These are phyloP conservation scores for Russula virescens DNA, from an alignment of 768 basidiomycete genomes.

Conservation along the genomic window DNA sequence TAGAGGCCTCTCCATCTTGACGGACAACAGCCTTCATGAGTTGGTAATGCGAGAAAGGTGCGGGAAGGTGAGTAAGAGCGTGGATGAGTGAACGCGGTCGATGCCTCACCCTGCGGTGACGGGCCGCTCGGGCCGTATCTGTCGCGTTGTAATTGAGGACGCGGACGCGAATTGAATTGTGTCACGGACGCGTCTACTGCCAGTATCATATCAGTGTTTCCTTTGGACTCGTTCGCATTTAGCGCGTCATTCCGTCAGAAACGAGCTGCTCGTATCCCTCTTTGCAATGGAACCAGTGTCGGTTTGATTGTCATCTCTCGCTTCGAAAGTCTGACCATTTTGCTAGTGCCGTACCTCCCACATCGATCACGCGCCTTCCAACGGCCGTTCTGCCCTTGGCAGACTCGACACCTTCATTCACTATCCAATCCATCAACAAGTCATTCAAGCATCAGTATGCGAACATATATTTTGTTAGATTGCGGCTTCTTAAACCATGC, in stretches of 20 bases:
- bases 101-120: no score
- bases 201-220: no score
- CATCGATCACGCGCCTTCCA: constrained; percentile 13
- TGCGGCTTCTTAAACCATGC: constrained; percentile 43
- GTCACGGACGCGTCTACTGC: no score
- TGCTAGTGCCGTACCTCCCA: constrained; percentile 6
- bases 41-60: no score
- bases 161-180: no score
- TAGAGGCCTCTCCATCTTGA: no score
- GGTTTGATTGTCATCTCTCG: neutral
- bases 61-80: no score
- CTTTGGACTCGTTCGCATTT: neutral
- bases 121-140: no score
- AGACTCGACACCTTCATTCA: constrained; percentile 33
- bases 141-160: no score
- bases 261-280: neutral
- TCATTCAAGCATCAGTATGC: constrained; percentile 67
- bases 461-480: constrained; percentile 62
- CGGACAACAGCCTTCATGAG: no score
- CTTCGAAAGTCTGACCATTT: constrained; percentile 1
- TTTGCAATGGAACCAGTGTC: constrained; percentile 11
- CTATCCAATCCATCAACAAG: constrained; percentile 39
- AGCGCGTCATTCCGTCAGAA: neutral
- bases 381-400: constrained; percentile 12
- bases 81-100: no score